A percentile compares a stretch with the other conserved stretches of the same genome.
Conservation (phyloP, 768 basidiomycete genomes). For the Solioccasus polychromus region DNA sequence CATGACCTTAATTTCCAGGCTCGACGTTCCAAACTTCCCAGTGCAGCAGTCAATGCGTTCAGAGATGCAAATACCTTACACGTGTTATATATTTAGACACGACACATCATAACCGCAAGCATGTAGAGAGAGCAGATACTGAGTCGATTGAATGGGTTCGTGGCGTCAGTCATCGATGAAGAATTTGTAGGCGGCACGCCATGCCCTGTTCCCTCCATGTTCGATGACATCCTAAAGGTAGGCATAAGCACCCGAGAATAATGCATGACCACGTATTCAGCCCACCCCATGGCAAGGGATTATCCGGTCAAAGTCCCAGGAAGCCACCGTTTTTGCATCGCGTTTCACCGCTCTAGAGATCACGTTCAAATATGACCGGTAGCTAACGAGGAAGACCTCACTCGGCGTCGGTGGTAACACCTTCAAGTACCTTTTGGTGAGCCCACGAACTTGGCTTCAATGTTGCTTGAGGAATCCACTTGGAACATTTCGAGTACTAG, state of each 20-base stretch:
- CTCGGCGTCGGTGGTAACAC: conserved; percentile 26
- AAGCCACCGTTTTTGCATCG: conserved; percentile 60
- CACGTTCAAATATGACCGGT: background rate
- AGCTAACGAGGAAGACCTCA: conserved; percentile 8
- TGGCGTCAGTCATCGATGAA: conserved; percentile 19
- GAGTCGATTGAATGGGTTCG: background rate
- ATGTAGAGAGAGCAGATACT: background rate
- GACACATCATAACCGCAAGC: background rate
- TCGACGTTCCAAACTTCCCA: background rate
- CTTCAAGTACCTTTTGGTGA: conserved; percentile 23
- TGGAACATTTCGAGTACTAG: conserved; percentile 39
- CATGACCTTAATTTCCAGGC: too few relatives aligned
- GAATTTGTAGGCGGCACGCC: conserved; percentile 42
- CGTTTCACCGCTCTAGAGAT: conserved; percentile 50
- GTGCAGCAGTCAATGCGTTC: background rate
- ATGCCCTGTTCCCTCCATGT: conserved; percentile 52
- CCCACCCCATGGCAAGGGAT: conserved; percentile 74
- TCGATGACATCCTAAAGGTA: conserved; percentile 57
- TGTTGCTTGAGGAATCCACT: conserved; percentile 27
- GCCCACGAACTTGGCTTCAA: conserved; percentile 32
- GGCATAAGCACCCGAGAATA: conserved; percentile 2
- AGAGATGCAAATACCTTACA: background rate
- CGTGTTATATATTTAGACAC: conserved; percentile 7
- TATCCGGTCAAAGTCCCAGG: conserved; percentile 73
- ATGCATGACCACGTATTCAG: background rate